Evolutionary conservation across 1,284 basidiomycete genomes (phyloP).

Genomic region (Uromyces viciae-fabae): DNA sequence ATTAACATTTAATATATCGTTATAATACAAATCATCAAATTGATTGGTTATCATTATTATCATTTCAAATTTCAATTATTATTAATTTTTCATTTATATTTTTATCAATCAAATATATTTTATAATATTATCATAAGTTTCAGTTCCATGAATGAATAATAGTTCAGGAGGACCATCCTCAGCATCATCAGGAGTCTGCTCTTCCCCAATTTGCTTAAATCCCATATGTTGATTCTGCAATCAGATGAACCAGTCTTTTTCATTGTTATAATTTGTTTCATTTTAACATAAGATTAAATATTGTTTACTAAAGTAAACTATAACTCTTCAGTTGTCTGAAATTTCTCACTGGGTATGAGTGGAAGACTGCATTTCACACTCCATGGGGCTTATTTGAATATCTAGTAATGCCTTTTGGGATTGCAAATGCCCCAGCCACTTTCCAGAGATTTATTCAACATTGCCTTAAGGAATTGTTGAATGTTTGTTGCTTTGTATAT

Average conservation of each 20-base stretch:
- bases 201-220: constrained; percentile 82
- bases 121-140: no score
- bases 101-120: no score
- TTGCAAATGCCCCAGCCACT: constrained; percentile 14
- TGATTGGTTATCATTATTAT: no score
- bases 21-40: no score
- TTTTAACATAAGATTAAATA: no score
- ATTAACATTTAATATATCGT: no score
- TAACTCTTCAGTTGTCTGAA: no score
- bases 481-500: not conserved
- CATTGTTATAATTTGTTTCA: no score
- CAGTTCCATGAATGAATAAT: constrained; percentile 88
- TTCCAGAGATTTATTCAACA: constrained; percentile 16
- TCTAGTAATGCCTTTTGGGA: constrained; percentile 5
- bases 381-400: not conserved
- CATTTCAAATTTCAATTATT: no score
- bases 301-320: no score
- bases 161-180: constrained; percentile 93
- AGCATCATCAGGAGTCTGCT: constrained; percentile 95
- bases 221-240: constrained; percentile 91
- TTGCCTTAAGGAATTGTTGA: not conserved
- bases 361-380: not conserved
- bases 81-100: no score
- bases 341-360: not conserved
- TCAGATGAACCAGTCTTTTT: constrained; percentile 91